These are phyloP conservation scores for Euphorbia schlechtendalii DNA, from an alignment of 441 rosid species.

Conservation along the genomic window DNA sequence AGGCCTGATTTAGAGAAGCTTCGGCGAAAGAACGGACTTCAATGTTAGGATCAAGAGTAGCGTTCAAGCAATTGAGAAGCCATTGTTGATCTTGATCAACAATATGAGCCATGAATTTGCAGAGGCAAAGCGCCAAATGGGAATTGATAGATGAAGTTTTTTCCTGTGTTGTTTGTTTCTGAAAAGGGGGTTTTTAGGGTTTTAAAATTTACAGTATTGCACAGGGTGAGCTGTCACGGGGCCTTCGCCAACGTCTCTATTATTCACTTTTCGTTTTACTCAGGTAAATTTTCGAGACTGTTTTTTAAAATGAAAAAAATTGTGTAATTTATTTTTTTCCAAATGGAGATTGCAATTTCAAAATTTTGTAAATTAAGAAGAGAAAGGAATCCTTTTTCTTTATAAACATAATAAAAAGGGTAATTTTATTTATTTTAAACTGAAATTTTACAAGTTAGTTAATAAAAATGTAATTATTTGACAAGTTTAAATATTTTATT, in stretches of 20 bases:
- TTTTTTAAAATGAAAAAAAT: too few relatives aligned
- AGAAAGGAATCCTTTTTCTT: too few relatives aligned
- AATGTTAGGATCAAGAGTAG: constrained; percentile 81
- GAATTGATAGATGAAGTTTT: not conserved
- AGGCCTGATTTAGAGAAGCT: constrained; percentile 79
- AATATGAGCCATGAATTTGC: constrained; percentile 29
- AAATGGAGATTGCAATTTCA: too few relatives aligned
- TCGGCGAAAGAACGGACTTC: constrained; percentile 86
- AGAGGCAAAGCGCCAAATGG: constrained; percentile 5
- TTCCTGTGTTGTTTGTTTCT: not conserved
- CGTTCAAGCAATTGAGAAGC: constrained; percentile 79
- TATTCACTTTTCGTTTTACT: too few relatives aligned
- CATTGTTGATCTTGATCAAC: constrained; percentile 88
- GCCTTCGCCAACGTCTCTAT: constrained; percentile 13
- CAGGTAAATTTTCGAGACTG: too few relatives aligned
- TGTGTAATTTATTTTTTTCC: too few relatives aligned
- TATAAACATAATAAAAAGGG: too few relatives aligned
- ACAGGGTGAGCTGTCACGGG: not conserved
- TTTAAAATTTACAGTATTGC: not conserved
- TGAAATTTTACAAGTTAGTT: too few relatives aligned
- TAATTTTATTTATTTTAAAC: too few relatives aligned
- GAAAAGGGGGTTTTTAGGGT: not conserved
- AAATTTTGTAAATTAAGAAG: too few relatives aligned
- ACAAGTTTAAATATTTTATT: too few relatives aligned
- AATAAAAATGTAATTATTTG: too few relatives aligned